A percentile compares a stretch with the other conserved stretches of the same genome.
phyloP scores from a whole-genome alignment of 139 green algal species.

The Chlamydomonas sphaeroides region DNA sequence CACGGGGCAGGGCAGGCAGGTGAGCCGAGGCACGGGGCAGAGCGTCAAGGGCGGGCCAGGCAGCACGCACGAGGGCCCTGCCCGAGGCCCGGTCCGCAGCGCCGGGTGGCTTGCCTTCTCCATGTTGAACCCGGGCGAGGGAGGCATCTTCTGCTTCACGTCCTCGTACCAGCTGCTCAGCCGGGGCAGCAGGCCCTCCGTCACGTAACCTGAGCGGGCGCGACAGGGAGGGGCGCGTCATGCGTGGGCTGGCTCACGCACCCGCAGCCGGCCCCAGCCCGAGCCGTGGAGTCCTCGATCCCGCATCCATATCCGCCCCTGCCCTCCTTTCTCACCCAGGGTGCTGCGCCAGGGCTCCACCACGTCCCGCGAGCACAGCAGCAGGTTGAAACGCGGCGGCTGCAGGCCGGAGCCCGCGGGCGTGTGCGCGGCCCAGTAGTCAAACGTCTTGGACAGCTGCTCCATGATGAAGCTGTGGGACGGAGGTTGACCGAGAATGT shows the following conservation, averaged over 20 bases:
- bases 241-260: too few relatives aligned
- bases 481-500: too few relatives aligned
- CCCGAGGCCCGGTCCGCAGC: too few relatives aligned
- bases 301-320: neutral
- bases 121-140: slow-evolving; percentile 33
- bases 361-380: slow-evolving; percentile 31
- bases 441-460: slow-evolving; percentile 45
- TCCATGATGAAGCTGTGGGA: slow-evolving; percentile 41
- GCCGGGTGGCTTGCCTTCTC: too few relatives aligned
- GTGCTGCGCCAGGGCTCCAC: slow-evolving; percentile 33
- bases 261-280: too few relatives aligned
- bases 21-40: too few relatives aligned
- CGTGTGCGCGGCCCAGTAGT: slow-evolving; percentile 19
- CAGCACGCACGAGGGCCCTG: neutral
- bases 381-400: slow-evolving; percentile 29
- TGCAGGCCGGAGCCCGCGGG: neutral
- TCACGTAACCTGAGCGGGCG: too few relatives aligned
- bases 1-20: too few relatives aligned
- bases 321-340: slow-evolving; percentile 6
- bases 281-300: neutral
- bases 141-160: slow-evolving; percentile 39
- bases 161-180: slow-evolving; percentile 38
- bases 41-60: too few relatives aligned
- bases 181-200: slow-evolving; percentile 6
- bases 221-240: too few relatives aligned